Conservation (phyloP, 176 grass and related monocot genomes). For the Oryza officinalis region DNA sequence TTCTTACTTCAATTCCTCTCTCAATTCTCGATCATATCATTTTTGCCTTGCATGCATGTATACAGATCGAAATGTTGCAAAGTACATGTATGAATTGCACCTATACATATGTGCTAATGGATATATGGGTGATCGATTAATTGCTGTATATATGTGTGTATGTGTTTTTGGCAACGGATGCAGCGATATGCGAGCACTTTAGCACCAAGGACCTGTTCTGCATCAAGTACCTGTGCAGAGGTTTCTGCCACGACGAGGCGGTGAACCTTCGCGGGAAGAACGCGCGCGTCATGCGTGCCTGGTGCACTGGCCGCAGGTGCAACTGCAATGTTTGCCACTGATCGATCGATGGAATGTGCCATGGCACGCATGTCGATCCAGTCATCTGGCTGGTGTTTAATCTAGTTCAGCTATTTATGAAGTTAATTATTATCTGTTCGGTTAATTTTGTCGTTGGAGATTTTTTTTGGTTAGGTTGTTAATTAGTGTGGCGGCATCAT, state of each 20-base stretch:
- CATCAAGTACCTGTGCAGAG: neutral
- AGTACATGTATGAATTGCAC: too few species aligned
- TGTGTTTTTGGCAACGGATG: neutral
- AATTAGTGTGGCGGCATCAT: too few species aligned
- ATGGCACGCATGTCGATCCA: too few species aligned
- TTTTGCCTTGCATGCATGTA: neutral
- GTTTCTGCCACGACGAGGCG: neutral
- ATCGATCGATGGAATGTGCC: neutral
- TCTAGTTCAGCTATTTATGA: too few species aligned
- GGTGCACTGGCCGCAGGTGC: neutral
- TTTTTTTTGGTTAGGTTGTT: too few species aligned
- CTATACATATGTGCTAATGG: neutral
- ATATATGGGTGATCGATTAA: neutral
- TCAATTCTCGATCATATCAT: neutral
- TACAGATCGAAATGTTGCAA: too few species aligned
- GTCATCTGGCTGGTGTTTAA: too few species aligned
- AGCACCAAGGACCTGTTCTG: neutral
- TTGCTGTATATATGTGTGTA: neutral
- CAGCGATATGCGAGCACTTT: neutral
- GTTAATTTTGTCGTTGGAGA: too few species aligned
- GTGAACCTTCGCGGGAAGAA: neutral
- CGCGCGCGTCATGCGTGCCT: neutral
- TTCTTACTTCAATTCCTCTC: neutral
- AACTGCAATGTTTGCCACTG: neutral
- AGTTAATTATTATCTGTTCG: too few species aligned